A percentile compares a stretch with the other conserved stretches of the same genome.
These are phyloP conservation scores for Jackrogersella multiformis DNA, from an alignment of 495 filamentous ascomycete genomes.

Conservation along the genomic window DNA sequence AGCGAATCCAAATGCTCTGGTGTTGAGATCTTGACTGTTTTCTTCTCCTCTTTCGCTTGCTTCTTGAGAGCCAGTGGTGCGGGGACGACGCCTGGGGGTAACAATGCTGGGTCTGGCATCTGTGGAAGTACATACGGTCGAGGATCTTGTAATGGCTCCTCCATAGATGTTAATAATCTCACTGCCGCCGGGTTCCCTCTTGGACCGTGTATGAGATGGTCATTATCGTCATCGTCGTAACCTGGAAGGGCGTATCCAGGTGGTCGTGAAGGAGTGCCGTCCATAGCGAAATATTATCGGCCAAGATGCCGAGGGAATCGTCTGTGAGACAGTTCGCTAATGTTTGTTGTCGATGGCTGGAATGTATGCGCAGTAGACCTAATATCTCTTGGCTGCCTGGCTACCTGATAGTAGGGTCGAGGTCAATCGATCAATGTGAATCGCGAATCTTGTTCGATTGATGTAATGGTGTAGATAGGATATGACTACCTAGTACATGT, in stretches of 20 bases:
- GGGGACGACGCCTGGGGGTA: conserved; percentile 35
- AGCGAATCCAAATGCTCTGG: conserved; percentile 45
- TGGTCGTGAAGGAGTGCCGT: conserved; percentile 54
- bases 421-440: not conserved
- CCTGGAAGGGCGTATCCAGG: conserved; percentile 57
- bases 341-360: conserved; percentile 11
- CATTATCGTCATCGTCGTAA: conserved; percentile 60
- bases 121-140: conserved; percentile 56
- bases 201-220: conserved; percentile 49
- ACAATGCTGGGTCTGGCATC: conserved; percentile 25
- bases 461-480: conserved; percentile 1
- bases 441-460: not conserved
- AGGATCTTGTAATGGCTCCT: conserved; percentile 50
- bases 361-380: conserved; percentile 16
- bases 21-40: conserved; percentile 42
- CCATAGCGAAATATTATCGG: conserved; percentile 53
- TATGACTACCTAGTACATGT: too few relatives aligned
- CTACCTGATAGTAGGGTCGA: too few relatives aligned
- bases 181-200: conserved; percentile 52
- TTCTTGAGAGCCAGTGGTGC: conserved; percentile 43
- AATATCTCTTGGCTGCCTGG: conserved; percentile 6
- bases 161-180: conserved; percentile 63
- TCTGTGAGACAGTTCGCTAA: conserved; percentile 31
- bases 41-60: conserved; percentile 23
- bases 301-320: conserved; percentile 36